phyloP scores from a whole-genome alignment of 2,329 filamentous ascomycete species.

The Colletotrichum sp. region DNA sequence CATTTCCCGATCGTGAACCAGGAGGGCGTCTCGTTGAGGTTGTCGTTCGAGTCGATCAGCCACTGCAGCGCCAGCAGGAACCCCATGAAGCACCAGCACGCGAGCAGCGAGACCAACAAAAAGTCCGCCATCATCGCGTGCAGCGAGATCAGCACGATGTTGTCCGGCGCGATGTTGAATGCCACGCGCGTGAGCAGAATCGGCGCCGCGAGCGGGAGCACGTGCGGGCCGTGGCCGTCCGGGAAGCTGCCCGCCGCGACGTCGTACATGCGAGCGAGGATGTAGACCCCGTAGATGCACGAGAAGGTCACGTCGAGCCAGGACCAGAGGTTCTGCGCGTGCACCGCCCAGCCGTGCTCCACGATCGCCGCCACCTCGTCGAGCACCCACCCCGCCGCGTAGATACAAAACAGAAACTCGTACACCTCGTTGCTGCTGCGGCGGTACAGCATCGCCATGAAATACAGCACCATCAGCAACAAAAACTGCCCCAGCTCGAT shows the following conservation, averaged over 20 bases:
- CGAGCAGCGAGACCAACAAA: slow-evolving; percentile 63
- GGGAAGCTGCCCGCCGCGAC: slow-evolving; percentile 33
- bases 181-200: slow-evolving; percentile 74
- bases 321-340: slow-evolving; percentile 77
- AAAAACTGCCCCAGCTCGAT: slow-evolving; percentile 71
- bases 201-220: slow-evolving; percentile 70
- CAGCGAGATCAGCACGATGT: slow-evolving; percentile 76
- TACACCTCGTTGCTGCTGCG: slow-evolving; percentile 51
- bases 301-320: slow-evolving; percentile 76
- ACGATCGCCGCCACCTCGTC: slow-evolving; percentile 70
- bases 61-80: slow-evolving; percentile 74
- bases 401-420: slow-evolving; percentile 68
- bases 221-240: slow-evolving; percentile 64
- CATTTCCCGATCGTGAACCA: slow-evolving; percentile 71
- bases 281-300: slow-evolving; percentile 66
- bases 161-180: slow-evolving; percentile 76
- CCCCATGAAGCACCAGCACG: slow-evolving; percentile 69
- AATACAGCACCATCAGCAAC: slow-evolving; percentile 66
- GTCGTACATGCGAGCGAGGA: slow-evolving; percentile 64
- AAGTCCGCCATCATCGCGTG: slow-evolving; percentile 80
- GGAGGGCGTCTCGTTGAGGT: slow-evolving; percentile 32
- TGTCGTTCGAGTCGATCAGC: slow-evolving; percentile 47
- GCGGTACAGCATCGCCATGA: slow-evolving; percentile 67
- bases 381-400: slow-evolving; percentile 70
- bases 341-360: slow-evolving; percentile 71